Percentiles rank a stretch among this genome's conserved stretches.
Conservation (phyloP, 805 yeast species). For the Saccharomyces kudriavzevii region DNA sequence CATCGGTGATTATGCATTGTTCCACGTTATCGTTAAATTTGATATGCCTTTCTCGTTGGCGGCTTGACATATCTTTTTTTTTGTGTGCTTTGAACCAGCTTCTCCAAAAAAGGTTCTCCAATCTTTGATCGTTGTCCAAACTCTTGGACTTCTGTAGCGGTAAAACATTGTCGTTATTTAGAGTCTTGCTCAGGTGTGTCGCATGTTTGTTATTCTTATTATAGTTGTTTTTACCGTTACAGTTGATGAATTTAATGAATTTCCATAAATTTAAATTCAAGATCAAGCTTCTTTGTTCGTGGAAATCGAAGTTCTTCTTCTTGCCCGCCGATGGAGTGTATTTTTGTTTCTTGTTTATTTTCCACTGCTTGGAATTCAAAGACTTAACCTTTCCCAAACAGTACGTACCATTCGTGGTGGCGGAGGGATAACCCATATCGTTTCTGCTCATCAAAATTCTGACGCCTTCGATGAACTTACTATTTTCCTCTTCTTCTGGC, state of each 20-base stretch:
- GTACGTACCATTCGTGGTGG: neutral
- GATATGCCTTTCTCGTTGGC: slow-evolving; percentile 23
- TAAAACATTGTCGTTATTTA: neutral
- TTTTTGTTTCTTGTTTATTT: neutral
- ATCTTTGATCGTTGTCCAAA: slow-evolving; percentile 65
- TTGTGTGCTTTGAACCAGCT: slow-evolving; percentile 76
- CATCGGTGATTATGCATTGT: slow-evolving; percentile 5
- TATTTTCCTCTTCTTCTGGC: neutral
- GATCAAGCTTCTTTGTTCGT: neutral
- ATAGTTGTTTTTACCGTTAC: slow-evolving; percentile 16
- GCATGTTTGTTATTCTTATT: neutral
- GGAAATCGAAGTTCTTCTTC: neutral
- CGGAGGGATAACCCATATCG: neutral
- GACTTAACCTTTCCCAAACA: neutral
- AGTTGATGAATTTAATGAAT: slow-evolving; percentile 67
- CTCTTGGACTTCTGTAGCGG: slow-evolving; percentile 29
- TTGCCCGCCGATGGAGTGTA: neutral
- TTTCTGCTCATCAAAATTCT: neutral
- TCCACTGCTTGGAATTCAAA: neutral
- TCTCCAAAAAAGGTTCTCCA: slow-evolving; percentile 87
- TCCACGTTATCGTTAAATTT: slow-evolving; percentile 6
- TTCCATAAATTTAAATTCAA: slow-evolving; percentile 73
- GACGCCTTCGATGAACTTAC: neutral
- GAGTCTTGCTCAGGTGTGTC: neutral
- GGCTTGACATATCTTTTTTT: slow-evolving; percentile 3